These are phyloP conservation scores for Penicillium paneum DNA, from an alignment of 2,329 filamentous ascomycete genomes.

Conservation along the genomic window DNA sequence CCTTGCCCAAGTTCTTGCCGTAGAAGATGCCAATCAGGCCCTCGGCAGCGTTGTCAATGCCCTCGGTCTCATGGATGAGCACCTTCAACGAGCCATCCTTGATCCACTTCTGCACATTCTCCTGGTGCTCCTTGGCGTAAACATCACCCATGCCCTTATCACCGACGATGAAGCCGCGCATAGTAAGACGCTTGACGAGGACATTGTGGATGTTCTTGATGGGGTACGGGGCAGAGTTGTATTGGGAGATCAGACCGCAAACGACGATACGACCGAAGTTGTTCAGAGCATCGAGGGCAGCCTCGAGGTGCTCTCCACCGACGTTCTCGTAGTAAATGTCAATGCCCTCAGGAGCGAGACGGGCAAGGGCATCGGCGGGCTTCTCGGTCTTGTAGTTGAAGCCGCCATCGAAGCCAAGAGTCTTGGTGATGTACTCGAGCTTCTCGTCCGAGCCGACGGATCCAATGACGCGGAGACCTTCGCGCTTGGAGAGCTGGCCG, in stretches of 20 bases:
- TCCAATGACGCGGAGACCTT: conserved; percentile 75
- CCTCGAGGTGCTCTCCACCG: conserved; percentile 70
- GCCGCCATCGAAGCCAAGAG: conserved; percentile 67
- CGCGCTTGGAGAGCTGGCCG: conserved; percentile 77
- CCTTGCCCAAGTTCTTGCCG: conserved; percentile 85
- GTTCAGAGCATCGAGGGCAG: conserved; percentile 64
- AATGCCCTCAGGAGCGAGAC: conserved; percentile 71
- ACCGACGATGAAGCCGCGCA: conserved; percentile 73
- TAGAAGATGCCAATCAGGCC: conserved; percentile 71
- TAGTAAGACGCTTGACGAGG: conserved; percentile 62
- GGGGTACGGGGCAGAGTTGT: conserved; percentile 68
- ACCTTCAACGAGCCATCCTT: conserved; percentile 71
- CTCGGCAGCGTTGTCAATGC: conserved; percentile 72
- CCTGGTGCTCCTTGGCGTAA: conserved; percentile 68
- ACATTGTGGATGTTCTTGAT: conserved; percentile 64
- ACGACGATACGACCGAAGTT: conserved; percentile 62
- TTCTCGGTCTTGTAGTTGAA: conserved; percentile 89
- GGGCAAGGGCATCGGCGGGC: conserved; percentile 62
- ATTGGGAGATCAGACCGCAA: conserved; percentile 70
- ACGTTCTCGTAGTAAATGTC: conserved; percentile 85
- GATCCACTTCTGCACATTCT: conserved; percentile 73
- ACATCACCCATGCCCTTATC: conserved; percentile 64
- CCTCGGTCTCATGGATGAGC: conserved; percentile 65
- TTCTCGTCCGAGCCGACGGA: conserved; percentile 78
- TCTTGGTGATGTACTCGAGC: conserved; percentile 68